These are phyloP conservation scores for Penicillium sp. DNA, from an alignment of 2,329 filamentous ascomycete genomes.

Conservation along the genomic window DNA sequence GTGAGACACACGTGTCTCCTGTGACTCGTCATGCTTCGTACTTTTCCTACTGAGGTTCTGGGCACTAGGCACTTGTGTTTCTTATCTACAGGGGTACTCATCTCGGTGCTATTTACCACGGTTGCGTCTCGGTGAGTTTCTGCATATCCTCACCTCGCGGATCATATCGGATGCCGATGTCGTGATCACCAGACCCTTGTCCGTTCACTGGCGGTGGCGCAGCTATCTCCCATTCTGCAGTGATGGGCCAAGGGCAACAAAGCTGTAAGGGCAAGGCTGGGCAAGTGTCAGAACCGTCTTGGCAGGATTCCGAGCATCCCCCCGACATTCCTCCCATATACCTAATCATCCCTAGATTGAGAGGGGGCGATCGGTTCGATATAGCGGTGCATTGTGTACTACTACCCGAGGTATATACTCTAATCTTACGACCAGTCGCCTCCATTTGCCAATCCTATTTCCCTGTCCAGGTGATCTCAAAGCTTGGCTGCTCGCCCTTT, in stretches of 20 bases:
- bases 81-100: too few relatives aligned
- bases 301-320: conserved; percentile 4
- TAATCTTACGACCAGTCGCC: neutral
- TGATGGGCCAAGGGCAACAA: neutral
- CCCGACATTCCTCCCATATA: conserved; percentile 5
- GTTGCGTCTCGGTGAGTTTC: neutral
- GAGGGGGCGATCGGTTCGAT: neutral
- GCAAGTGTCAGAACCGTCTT: conserved; percentile 6
- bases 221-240: neutral
- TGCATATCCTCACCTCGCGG: neutral
- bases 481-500: conserved; percentile 31
- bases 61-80: neutral
- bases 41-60: neutral
- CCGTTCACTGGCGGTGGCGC: neutral
- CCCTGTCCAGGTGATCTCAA: conserved; percentile 12
- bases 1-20: neutral
- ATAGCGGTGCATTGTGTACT: neutral
- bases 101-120: neutral
- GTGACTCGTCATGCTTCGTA: neutral
- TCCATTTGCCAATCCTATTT: neutral
- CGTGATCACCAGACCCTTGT: neutral
- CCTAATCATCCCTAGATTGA: neutral
- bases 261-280: conserved; percentile 6
- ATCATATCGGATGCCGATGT: neutral
- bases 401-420: neutral